phyloP scores from a whole-genome alignment of 2,329 filamentous ascomycete species.

The Colletotrichum lentis region DNA sequence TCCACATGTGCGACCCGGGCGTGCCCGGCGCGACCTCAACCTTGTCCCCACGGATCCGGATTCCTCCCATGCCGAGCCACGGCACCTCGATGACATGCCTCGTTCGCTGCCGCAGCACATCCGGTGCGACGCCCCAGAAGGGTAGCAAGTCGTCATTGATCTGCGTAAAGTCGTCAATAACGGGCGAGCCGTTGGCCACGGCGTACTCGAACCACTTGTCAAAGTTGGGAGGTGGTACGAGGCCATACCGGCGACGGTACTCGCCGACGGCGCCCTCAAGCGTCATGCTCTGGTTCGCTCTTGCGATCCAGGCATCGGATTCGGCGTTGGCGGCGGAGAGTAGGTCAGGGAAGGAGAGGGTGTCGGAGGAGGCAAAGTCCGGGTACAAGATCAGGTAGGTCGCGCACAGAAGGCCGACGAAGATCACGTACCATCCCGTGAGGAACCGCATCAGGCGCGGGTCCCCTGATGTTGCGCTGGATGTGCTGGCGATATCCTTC shows the following conservation, averaged over 20 bases:
- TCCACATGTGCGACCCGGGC: conserved; percentile 46
- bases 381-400: conserved; percentile 34
- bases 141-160: conserved; percentile 77
- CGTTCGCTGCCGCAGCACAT: conserved; percentile 67
- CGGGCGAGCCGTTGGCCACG: conserved; percentile 65
- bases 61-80: conserved; percentile 51
- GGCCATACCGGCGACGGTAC: conserved; percentile 58
- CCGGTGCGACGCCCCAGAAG: conserved; percentile 76
- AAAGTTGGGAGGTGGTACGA: conserved; percentile 78
- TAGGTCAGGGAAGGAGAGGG: conserved; percentile 20
- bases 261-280: conserved; percentile 49
- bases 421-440: conserved; percentile 28
- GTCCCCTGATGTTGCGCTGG: conserved; percentile 7
- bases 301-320: conserved; percentile 37
- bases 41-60: conserved; percentile 69
- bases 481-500: conserved; percentile 21
- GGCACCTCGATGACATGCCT: conserved; percentile 45
- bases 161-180: conserved; percentile 80
- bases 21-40: conserved; percentile 52
- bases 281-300: conserved; percentile 40
- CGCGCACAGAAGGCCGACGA: conserved; percentile 31
- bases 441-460: conserved; percentile 25
- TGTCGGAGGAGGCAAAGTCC: conserved; percentile 10
- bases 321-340: conserved; percentile 30
- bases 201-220: conserved; percentile 84